Evolutionary conservation across 2,329 filamentous ascomycete genomes (phyloP).

Genomic region (Penicillium hordei): DNA sequence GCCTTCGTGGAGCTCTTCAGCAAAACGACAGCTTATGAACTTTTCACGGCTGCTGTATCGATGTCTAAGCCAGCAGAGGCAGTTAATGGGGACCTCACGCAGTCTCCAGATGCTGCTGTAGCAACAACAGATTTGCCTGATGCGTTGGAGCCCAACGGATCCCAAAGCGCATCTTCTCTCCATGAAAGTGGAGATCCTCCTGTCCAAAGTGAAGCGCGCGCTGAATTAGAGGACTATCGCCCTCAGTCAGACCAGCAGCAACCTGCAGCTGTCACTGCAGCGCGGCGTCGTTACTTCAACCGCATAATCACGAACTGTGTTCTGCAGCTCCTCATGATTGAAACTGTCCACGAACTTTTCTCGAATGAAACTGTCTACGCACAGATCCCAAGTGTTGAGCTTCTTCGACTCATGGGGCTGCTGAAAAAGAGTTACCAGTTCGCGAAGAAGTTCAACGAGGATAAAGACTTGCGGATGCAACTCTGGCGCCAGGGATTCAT

Average conservation of each 20-base stretch:
- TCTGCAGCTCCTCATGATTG: slow-evolving; percentile 96
- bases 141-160: slow-evolving; percentile 30
- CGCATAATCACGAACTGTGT: slow-evolving; percentile 99
- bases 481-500: slow-evolving; percentile 98
- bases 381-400: slow-evolving; percentile 84
- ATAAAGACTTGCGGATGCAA: slow-evolving; percentile 90
- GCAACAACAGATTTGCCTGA: slow-evolving; percentile 25
- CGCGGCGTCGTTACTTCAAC: slow-evolving; percentile 94
- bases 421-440: slow-evolving; percentile 97
- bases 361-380: slow-evolving; percentile 94
- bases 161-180: slow-evolving; percentile 30
- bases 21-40: slow-evolving; percentile 87
- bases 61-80: slow-evolving; percentile 42
- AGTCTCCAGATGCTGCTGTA: slow-evolving; percentile 23
- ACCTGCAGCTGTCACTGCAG: slow-evolving; percentile 86
- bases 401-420: slow-evolving; percentile 87
- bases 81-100: slow-evolving; percentile 27
- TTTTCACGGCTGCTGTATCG: slow-evolving; percentile 79
- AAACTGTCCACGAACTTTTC: slow-evolving; percentile 98
- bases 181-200: slow-evolving; percentile 38
- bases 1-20: slow-evolving; percentile 96
- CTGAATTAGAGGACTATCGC: slow-evolving; percentile 80
- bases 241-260: slow-evolving; percentile 78
- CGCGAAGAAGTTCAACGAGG: slow-evolving; percentile 94
- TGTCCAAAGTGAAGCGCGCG: slow-evolving; percentile 34